A percentile compares a stretch with the other conserved stretches of the same genome.
These are phyloP conservation scores for Paecilomyces sp. DNA, from an alignment of 2,329 filamentous ascomycete genomes.

Conservation along the genomic window DNA sequence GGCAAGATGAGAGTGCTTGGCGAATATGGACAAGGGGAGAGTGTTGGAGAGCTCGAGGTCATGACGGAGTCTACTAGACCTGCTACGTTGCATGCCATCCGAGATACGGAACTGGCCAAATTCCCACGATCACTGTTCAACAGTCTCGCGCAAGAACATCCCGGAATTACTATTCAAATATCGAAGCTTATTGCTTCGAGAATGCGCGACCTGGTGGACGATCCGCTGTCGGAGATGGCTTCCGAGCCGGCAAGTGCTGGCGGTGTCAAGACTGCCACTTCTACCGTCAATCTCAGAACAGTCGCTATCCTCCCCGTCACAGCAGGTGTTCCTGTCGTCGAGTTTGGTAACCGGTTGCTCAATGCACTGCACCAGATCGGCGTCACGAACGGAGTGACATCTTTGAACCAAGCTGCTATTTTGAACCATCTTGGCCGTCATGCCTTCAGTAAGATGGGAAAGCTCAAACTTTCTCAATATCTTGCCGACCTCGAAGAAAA, in stretches of 20 bases:
- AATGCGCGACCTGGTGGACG: constrained; percentile 77
- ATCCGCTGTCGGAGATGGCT: constrained; percentile 60
- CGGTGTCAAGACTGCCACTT: constrained; percentile 53
- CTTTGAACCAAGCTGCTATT: constrained; percentile 87
- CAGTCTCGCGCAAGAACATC: constrained; percentile 92
- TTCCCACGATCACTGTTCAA: constrained; percentile 96
- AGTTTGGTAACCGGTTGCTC: constrained; percentile 85
- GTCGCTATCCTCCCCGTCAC: constrained; percentile 89
- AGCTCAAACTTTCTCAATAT: constrained; percentile 91
- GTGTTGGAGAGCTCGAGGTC: constrained; percentile 93
- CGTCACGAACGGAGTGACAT: constrained; percentile 80
- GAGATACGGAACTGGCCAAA: constrained; percentile 92
- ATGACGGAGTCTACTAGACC: constrained; percentile 89
- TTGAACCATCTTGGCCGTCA: constrained; percentile 91
- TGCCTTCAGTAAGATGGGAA: constrained; percentile 96
- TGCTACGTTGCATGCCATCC: constrained; percentile 88
- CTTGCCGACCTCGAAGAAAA: constrained; percentile 95
- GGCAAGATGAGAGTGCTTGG: constrained; percentile 79
- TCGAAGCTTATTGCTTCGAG: constrained; percentile 96
- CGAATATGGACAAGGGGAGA: constrained; percentile 95
- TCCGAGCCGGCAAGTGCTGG: constrained; percentile 55
- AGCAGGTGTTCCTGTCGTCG: constrained; percentile 83
- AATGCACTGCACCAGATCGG: constrained; percentile 85
- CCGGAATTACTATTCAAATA: constrained; percentile 97
- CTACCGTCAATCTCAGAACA: constrained; percentile 85